These are phyloP conservation scores for Saraca asoca DNA, from an alignment of 331 rosid genomes.

Conservation along the genomic window DNA sequence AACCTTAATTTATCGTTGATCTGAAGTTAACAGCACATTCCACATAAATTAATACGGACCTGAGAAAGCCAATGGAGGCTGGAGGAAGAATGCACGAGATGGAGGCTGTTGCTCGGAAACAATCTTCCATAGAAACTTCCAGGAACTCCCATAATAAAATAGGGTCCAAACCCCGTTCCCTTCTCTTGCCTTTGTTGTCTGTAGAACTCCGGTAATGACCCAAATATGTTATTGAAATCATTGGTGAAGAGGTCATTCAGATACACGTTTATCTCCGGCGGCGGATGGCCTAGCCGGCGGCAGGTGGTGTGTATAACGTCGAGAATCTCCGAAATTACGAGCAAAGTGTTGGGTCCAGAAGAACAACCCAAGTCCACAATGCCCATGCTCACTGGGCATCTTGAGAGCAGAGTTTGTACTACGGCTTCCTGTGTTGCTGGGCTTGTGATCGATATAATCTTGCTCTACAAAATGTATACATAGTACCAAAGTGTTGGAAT, in stretches of 20 bases:
- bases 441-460: conserved; percentile 48
- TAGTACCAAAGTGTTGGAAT: too few species aligned
- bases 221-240: conserved; percentile 73
- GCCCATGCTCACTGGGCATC: conserved; percentile 45
- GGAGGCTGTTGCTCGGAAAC: conserved; percentile 52
- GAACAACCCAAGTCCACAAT: conserved; percentile 90
- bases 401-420: conserved; percentile 31
- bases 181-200: conserved; percentile 32
- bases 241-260: conserved; percentile 71
- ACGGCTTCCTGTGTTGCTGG: conserved; percentile 49
- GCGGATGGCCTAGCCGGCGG: not conserved
- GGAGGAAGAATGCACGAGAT: conserved; percentile 84
- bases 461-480: conserved; percentile 39
- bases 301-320: conserved; percentile 37
- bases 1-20: too few species aligned
- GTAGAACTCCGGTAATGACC: conserved; percentile 65
- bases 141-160: conserved; percentile 58
- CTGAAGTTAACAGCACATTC: too few species aligned
- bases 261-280: conserved; percentile 53
- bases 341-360: conserved; percentile 74
- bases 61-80: conserved; percentile 92
- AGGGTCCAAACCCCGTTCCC: conserved; percentile 27
- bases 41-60: conserved; percentile 29
- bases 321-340: conserved; percentile 48
- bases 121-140: conserved; percentile 73